Conservation (phyloP, 2,329 filamentous ascomycete genomes). For the Kalaharituber pfeilii region DNA sequence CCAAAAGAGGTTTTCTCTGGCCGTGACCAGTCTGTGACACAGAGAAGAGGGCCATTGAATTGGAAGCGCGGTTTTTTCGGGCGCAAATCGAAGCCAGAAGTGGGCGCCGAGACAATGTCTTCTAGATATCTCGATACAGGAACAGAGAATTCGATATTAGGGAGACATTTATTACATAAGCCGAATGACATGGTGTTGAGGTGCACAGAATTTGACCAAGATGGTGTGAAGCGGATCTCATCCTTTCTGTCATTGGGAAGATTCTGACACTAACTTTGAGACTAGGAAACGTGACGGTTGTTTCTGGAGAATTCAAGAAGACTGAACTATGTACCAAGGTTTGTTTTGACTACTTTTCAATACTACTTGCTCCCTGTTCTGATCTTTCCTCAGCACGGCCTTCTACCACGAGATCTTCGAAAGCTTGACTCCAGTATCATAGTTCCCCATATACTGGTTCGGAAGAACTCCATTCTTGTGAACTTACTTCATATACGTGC, state of each 20-base stretch:
- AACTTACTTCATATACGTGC: constrained; percentile 94
- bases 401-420: constrained; percentile 81
- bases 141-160: constrained; percentile 18
- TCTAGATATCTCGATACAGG: constrained; percentile 17
- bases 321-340: constrained; percentile 91
- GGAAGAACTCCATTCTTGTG: constrained; percentile 80
- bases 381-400: constrained; percentile 49
- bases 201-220: constrained; percentile 88
- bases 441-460: constrained; percentile 73
- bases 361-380: not conserved
- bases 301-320: constrained; percentile 95
- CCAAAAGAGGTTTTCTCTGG: not conserved
- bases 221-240: constrained; percentile 35
- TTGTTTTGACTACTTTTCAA: not conserved
- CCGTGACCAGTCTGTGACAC: not conserved
- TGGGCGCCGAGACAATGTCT: constrained; percentile 11
- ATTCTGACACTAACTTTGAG: not conserved
- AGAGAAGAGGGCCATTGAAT: not conserved
- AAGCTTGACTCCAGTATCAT: constrained; percentile 96
- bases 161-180: constrained; percentile 2
- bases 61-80: constrained; percentile 4
- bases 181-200: constrained; percentile 35
- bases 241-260: constrained; percentile 1
- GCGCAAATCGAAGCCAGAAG: constrained; percentile 9
- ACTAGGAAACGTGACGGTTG: constrained; percentile 55